Evolutionary conservation across 2,329 filamentous ascomycete genomes (phyloP).

Genomic region (Stagonosporopsis cucurbitacearum): DNA sequence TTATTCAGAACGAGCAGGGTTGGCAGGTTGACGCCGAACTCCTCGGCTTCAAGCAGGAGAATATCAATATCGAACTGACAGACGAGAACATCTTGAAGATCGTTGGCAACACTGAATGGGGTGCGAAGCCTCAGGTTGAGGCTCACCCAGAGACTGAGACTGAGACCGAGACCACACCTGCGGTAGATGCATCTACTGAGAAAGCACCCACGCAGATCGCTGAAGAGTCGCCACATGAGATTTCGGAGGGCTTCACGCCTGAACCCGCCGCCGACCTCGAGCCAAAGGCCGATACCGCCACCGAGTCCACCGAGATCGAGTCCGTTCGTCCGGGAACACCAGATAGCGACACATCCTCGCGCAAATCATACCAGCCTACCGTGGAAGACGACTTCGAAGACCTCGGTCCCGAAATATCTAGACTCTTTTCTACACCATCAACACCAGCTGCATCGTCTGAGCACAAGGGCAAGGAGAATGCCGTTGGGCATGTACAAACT

Average conservation of each 20-base stretch:
- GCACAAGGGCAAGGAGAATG: conserved; percentile 39
- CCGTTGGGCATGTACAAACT: conserved; percentile 20
- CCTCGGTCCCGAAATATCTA: conserved; percentile 40
- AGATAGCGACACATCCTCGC: conserved; percentile 39
- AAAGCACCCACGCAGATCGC: neutral
- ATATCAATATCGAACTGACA: conserved; percentile 44
- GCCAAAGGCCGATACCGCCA: neutral
- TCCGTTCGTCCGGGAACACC: conserved; percentile 23
- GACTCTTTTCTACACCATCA: conserved; percentile 31
- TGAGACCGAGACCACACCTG: neutral
- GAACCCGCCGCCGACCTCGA: conserved; percentile 23
- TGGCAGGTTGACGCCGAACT: conserved; percentile 44
- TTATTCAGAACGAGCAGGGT: conserved; percentile 38
- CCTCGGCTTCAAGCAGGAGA: conserved; percentile 43
- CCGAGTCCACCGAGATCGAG: conserved; percentile 13
- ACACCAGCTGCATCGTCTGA: conserved; percentile 20
- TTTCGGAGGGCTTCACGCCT: conserved; percentile 29
- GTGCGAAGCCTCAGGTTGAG: conserved; percentile 19
- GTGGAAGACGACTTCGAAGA: conserved; percentile 49
- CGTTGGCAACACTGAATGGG: conserved; percentile 39
- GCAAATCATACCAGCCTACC: conserved; percentile 45
- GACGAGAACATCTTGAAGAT: conserved; percentile 45
- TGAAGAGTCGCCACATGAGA: conserved; percentile 14
- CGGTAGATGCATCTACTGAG: neutral
- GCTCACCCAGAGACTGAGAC: conserved; percentile 4